Percentiles rank a stretch among this genome's conserved stretches.
phyloP scores from a whole-genome alignment of 192 early-diverging fungal species.

The Umbelopsis sp. region DNA sequence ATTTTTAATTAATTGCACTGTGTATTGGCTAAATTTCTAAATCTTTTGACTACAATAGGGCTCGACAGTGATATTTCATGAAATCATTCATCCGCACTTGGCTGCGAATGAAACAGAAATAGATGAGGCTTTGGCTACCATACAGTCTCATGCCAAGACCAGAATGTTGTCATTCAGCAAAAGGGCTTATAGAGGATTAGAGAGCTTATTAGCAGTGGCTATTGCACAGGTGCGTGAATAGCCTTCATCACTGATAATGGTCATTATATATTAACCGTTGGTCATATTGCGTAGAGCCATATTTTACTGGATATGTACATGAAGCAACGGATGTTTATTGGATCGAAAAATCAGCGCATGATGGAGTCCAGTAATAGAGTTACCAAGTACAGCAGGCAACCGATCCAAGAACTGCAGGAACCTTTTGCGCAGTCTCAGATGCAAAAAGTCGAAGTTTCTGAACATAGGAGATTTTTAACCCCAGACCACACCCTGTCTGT shows the following conservation, averaged over 20 bases:
- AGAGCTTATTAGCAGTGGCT: not conserved
- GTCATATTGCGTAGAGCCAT: no score
- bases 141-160: conserved; percentile 5
- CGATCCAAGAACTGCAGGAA: not conserved
- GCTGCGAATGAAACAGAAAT: conserved; percentile 18
- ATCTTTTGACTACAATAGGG: not conserved
- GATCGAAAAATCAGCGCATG: no score
- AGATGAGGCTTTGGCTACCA: not conserved
- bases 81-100: conserved; percentile 14
- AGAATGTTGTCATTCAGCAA: not conserved
- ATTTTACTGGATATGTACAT: no score
- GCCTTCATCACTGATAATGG: not conserved
- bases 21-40: not conserved
- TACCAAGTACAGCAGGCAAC: not conserved
- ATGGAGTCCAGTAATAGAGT: not conserved
- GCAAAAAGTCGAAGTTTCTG: not conserved
- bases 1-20: not conserved
- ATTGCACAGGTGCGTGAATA: not conserved
- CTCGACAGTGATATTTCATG: conserved; percentile 6
- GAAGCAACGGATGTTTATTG: no score
- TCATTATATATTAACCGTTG: no score
- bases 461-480: not conserved
- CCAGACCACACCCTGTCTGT: not conserved
- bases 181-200: not conserved
- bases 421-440: not conserved